Conservation (phyloP, 2,329 filamentous ascomycete species). For the Aspergillus sp. region DNA sequence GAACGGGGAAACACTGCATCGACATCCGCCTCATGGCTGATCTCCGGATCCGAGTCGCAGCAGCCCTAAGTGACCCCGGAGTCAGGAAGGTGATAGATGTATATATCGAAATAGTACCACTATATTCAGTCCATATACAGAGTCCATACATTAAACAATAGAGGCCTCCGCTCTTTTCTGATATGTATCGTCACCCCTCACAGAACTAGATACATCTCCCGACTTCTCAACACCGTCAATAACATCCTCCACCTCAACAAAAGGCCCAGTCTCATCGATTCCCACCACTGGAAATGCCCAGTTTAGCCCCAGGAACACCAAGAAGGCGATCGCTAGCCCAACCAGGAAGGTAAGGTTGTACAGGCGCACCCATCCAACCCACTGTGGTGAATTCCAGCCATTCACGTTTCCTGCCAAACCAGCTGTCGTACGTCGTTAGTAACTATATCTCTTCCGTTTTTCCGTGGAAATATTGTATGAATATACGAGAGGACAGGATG, state of each 20-base stretch:
- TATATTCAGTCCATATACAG: too few relatives aligned
- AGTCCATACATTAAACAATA: too few relatives aligned
- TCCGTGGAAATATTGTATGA: background rate
- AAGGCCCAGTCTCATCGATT: background rate
- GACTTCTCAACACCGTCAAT: background rate
- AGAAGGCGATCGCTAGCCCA: background rate
- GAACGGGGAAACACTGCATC: too few relatives aligned
- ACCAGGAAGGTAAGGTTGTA: conserved; percentile 9
- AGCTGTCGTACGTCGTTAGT: background rate
- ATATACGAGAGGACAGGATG: background rate
- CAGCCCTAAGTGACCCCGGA: too few relatives aligned
- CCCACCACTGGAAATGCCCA: conserved; percentile 1
- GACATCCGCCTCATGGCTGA: too few relatives aligned
- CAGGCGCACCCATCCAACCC: conserved; percentile 1
- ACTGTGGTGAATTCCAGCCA: background rate
- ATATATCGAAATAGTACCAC: too few relatives aligned
- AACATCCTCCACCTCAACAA: background rate
- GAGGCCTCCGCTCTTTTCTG: too few relatives aligned
- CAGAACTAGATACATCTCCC: too few relatives aligned
- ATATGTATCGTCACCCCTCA: too few relatives aligned
- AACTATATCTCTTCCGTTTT: too few relatives aligned
- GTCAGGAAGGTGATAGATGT: too few relatives aligned
- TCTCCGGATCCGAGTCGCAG: too few relatives aligned
- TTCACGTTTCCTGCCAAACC: conserved; percentile 2
- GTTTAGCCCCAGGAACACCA: background rate